These are phyloP conservation scores for Suillus hirtellus DNA, from an alignment of 768 basidiomycete species.

Conservation along the genomic window DNA sequence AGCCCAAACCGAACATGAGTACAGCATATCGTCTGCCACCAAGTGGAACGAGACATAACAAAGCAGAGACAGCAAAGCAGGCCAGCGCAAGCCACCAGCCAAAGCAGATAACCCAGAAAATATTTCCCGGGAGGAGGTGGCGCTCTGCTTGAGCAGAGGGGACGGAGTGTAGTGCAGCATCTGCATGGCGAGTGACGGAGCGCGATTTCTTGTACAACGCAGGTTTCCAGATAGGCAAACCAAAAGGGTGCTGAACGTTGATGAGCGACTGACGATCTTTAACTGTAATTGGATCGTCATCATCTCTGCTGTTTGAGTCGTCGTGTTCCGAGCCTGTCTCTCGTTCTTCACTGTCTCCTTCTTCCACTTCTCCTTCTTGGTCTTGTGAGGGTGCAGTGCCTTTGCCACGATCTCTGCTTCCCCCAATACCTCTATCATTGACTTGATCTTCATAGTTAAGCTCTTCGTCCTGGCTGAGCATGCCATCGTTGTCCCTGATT, in stretches of 20 bases:
- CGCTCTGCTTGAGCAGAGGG: conserved; percentile 93
- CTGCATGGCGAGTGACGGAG: conserved; percentile 94
- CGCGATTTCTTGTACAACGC: conserved; percentile 97
- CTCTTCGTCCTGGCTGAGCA: conserved; percentile 56
- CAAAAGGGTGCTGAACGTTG: conserved; percentile 98
- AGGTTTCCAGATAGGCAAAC: conserved; percentile 99
- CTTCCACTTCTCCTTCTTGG: conserved; percentile 36
- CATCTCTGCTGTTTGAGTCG: conserved; percentile 29
- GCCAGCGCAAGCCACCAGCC: conserved; percentile 89
- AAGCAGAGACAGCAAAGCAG: conserved; percentile 64
- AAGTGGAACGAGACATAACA: conserved; percentile 73
- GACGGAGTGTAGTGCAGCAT: conserved; percentile 87
- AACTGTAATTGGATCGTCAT: conserved; percentile 88
- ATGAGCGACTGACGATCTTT: conserved; percentile 97
- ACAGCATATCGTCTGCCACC: conserved; percentile 84
- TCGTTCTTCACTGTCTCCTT: conserved; percentile 34
- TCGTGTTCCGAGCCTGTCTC: conserved; percentile 19
- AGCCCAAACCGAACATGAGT: conserved; percentile 89
- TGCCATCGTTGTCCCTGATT: conserved; percentile 45
- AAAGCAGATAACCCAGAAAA: conserved; percentile 87
- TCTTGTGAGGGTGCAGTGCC: conserved; percentile 42
- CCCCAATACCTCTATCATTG: conserved; percentile 36
- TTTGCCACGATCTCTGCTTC: conserved; percentile 39
- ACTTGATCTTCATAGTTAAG: conserved; percentile 26
- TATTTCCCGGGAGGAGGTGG: conserved; percentile 90